Evolutionary conservation across 345 rosid genomes (phyloP), one percentile per base, ranked within the genome.

Genomic region (Raphanus sativus): DNA sequence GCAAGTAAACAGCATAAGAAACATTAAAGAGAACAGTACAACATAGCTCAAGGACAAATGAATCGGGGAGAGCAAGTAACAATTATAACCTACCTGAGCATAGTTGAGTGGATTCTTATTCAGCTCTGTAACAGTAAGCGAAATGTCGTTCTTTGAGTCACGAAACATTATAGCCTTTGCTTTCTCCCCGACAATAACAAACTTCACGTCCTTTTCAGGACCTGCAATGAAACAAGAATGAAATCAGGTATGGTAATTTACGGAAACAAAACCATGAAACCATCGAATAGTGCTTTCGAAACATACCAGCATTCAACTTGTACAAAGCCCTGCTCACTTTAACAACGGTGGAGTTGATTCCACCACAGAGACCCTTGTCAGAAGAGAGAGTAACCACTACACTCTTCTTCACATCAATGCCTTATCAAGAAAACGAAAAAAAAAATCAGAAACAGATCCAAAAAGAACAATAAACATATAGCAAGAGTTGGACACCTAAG

Each of bases 351-450:
- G 98, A 89, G 90, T 95, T 93, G 67, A 93, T 95, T 68, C 98
- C 98, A 84, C 99, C 99, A 79, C 99, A 93, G 2, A 95, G 94
- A 84, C 99, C 99, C 86, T 95, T 95, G 86, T 95, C 99, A 1
- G 98, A 87, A 58, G 99, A 91, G 56, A 93, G 76, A 30, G 98
- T 93, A 36, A 95, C 89, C 70, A 95, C 80, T 9, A 95, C 93
- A 77, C 87, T 93, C 91, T 89, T 95, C 92, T 95, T 93, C 32
- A 89, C 97, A 50, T 91, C 98, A 82, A 90, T 87, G 80, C 88
- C 99, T n/a, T n/a, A n/a, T n/a, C n/a, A n/a, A n/a, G n/a, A n/a
- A n/a, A n/a, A n/a, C n/a, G n/a, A n/a, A n/a, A n/a, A n/a, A n/a
- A n/a, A n/a, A n/a, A n/a, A 67, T 75, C 73, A 70, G 50, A 61